phyloP scores from a whole-genome alignment of 2,329 filamentous ascomycete genomes.

The Ascochyta fabae region DNA sequence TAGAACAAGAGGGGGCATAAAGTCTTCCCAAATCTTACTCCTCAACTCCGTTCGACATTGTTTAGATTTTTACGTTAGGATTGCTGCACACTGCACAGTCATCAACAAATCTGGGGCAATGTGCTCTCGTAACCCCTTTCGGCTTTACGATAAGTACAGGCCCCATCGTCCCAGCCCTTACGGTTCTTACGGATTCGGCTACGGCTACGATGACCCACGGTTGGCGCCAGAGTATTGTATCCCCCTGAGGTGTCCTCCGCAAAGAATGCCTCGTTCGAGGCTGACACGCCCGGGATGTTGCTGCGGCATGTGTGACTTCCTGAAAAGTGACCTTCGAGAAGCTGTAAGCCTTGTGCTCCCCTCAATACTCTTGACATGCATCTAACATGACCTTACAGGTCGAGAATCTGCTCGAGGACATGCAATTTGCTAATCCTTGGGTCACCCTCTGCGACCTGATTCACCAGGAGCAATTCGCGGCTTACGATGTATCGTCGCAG shows the following conservation, averaged over 20 bases:
- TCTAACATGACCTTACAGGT: neutral
- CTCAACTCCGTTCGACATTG: neutral
- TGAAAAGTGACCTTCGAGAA: conserved; percentile 4
- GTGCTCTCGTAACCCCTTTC: neutral
- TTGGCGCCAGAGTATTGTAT: neutral
- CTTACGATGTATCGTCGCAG: neutral
- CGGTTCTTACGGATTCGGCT: neutral
- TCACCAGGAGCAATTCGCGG: neutral
- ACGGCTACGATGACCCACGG: neutral
- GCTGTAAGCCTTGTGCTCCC: neutral
- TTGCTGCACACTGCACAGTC: neutral
- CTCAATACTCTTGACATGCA: no score
- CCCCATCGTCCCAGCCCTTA: neutral
- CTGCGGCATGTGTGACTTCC: neutral
- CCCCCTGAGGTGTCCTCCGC: neutral
- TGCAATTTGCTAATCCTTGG: neutral
- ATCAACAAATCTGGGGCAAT: neutral
- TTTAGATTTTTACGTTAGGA: neutral
- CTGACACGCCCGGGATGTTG: neutral
- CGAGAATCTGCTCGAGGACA: neutral
- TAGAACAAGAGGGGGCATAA: neutral
- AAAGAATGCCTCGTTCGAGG: neutral
- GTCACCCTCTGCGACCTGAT: neutral
- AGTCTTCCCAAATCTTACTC: neutral
- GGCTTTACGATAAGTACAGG: neutral